Percentiles rank a stretch among this genome's conserved stretches.
Conservation (phyloP, 1,284 basidiomycete genomes). For the Naganishia liquefaciens region DNA sequence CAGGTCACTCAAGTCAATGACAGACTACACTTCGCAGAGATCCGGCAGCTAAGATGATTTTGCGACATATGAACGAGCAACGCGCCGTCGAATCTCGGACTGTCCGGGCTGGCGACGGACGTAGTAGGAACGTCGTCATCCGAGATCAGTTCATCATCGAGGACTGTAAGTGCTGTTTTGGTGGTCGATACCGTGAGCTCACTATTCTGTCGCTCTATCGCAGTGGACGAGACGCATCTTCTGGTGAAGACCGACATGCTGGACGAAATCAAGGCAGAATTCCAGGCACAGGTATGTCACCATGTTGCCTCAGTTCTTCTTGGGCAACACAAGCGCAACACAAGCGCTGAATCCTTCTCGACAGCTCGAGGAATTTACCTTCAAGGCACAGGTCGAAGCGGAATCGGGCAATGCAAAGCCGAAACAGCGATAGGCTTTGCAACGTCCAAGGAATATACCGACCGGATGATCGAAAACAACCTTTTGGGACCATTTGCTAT, state of each 20-base stretch:
- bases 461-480: too few species aligned
- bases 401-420: constrained; percentile 27
- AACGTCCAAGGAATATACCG: too few species aligned
- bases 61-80: constrained; percentile 28
- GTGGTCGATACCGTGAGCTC: neutral
- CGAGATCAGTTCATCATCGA: constrained; percentile 26
- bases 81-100: constrained; percentile 19
- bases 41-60: constrained; percentile 24
- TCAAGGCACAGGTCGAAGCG: constrained; percentile 15
- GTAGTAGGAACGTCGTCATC: constrained; percentile 22
- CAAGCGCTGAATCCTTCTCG: neutral
- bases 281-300: constrained; percentile 6
- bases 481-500: too few species aligned
- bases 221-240: constrained; percentile 25
- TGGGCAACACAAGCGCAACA: neutral
- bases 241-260: constrained; percentile 22
- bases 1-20: neutral
- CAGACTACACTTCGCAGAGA: neutral
- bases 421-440: constrained; percentile 3
- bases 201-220: too few species aligned
- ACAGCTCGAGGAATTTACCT: constrained; percentile 26
- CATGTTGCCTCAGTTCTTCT: neutral
- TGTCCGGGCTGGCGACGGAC: constrained; percentile 18
- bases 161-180: neutral
- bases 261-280: constrained; percentile 24